Conservation (phyloP, 257 asterid genomes). For the Capsicum pubescens region DNA sequence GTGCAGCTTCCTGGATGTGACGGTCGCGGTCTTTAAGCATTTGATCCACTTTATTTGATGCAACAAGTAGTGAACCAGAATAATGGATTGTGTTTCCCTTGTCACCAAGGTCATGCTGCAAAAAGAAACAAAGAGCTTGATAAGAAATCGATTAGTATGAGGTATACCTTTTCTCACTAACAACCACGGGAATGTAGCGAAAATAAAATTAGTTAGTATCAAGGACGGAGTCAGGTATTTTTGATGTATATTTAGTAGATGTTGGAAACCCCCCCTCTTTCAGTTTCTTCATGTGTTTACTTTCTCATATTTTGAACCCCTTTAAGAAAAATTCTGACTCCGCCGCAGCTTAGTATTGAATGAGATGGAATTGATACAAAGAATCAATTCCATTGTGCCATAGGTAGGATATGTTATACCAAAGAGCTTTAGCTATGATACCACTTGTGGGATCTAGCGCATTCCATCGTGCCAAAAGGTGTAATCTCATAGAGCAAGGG, state of each 20-base stretch:
- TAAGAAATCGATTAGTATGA: background rate
- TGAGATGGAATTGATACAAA: background rate
- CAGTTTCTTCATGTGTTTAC: no score
- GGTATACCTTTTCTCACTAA: background rate
- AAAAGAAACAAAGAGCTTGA: background rate
- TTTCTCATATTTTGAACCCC: no score
- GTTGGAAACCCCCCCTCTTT: no score
- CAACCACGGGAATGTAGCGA: background rate
- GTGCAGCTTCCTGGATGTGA: slow-evolving; percentile 77
- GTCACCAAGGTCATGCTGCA: slow-evolving; percentile 44
- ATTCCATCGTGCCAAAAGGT: no score
- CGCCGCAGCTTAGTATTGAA: background rate
- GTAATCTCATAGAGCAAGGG: no score
- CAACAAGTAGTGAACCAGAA: slow-evolving; percentile 73
- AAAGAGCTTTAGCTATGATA: no score
- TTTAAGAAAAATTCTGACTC: no score
- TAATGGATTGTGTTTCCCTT: slow-evolving; percentile 61
- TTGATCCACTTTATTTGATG: slow-evolving; percentile 72
- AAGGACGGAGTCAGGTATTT: no score
- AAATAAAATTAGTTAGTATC: no score
- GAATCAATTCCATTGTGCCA: background rate
- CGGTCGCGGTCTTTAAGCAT: slow-evolving; percentile 88
- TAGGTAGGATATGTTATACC: no score
- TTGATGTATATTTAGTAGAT: no score
- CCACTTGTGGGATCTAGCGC: no score